These are phyloP conservation scores for Microascus cirrosus DNA, from an alignment of 2,329 filamentous ascomycete genomes.

Conservation along the genomic window DNA sequence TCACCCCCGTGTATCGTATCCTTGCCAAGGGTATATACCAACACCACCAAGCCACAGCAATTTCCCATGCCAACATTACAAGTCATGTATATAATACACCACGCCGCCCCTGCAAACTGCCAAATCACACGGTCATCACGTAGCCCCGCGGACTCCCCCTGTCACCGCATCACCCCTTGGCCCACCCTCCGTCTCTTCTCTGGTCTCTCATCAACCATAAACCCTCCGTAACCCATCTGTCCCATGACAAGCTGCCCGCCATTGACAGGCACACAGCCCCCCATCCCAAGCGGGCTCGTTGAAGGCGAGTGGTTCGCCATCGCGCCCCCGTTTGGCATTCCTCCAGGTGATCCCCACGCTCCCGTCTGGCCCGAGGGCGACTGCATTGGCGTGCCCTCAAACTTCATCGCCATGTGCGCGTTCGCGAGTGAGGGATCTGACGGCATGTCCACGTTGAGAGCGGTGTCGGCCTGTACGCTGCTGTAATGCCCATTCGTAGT, in stretches of 20 bases:
- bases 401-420: slow-evolving; percentile 3
- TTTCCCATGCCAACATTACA: no score
- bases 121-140: no score
- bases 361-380: background rate
- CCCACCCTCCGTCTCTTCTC: slow-evolving; percentile 3
- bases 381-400: slow-evolving; percentile 1
- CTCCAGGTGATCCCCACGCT: background rate
- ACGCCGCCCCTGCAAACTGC: no score
- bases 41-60: no score
- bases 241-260: slow-evolving; percentile 1
- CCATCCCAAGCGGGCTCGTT: background rate
- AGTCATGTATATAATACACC: no score
- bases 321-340: background rate
- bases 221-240: background rate
- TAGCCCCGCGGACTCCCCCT: no score
- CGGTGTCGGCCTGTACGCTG: background rate
- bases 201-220: slow-evolving; percentile 2
- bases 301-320: slow-evolving; percentile 3
- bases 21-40: no score
- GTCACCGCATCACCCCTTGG: background rate
- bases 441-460: background rate
- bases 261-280: background rate
- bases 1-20: no score
- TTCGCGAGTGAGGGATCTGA: background rate
- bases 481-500: background rate